Percentiles rank a stretch among this genome's conserved stretches.
Evolutionary conservation across 2,329 filamentous ascomycete species (phyloP).

Genomic region (Phialophora chinensis): DNA sequence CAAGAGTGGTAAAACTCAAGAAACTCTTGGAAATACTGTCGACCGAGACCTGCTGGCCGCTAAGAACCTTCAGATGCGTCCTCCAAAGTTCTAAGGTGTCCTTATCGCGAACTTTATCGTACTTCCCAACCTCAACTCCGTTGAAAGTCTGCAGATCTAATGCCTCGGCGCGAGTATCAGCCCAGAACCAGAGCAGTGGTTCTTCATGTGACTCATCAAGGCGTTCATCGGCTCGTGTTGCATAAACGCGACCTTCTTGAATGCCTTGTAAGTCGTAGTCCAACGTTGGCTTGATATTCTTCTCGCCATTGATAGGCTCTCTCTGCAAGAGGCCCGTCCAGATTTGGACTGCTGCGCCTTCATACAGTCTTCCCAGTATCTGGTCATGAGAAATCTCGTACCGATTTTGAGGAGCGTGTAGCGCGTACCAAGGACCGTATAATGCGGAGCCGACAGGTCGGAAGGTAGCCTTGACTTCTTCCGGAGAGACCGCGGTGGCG

Average conservation of each 20-base stretch:
- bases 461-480: constrained; percentile 47
- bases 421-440: constrained; percentile 60
- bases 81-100: constrained; percentile 49
- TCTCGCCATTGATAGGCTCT: constrained; percentile 44
- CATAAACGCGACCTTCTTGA: constrained; percentile 55
- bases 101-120: constrained; percentile 53
- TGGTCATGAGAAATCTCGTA: constrained; percentile 58
- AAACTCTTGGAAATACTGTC: constrained; percentile 7
- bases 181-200: constrained; percentile 60
- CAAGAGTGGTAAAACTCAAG: constrained; percentile 18
- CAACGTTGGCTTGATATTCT: constrained; percentile 44
- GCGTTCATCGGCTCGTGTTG: constrained; percentile 54
- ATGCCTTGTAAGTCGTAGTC: constrained; percentile 56
- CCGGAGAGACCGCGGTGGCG: constrained; percentile 38
- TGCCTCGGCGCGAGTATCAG: constrained; percentile 61
- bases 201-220: constrained; percentile 47
- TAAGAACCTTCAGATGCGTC: constrained; percentile 53
- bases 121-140: constrained; percentile 56
- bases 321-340: constrained; percentile 36
- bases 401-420: constrained; percentile 50
- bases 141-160: constrained; percentile 63
- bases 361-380: constrained; percentile 61
- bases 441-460: constrained; percentile 50
- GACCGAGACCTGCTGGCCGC: constrained; percentile 42
- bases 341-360: constrained; percentile 54